Evolutionary conservation across 2,329 filamentous ascomycete species (phyloP).

Genomic region (Botryotinia globosa): DNA sequence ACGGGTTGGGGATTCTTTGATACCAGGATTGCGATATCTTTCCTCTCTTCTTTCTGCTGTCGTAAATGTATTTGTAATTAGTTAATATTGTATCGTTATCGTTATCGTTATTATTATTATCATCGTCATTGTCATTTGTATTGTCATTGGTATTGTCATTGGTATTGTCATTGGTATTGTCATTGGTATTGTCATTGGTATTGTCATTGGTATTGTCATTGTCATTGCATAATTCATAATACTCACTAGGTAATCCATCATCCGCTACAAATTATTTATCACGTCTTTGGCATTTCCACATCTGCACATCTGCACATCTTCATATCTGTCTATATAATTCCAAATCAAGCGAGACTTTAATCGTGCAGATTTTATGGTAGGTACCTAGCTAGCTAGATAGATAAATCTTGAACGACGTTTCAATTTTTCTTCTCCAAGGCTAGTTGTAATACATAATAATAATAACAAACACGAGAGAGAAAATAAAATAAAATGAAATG

Average conservation of each 20-base stretch:
- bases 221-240: no score
- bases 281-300: neutral
- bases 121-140: no score
- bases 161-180: no score
- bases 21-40: neutral
- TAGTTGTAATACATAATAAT: neutral
- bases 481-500: neutral
- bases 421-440: neutral
- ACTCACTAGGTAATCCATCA: neutral
- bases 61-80: neutral
- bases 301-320: neutral
- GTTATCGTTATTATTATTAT: no score
- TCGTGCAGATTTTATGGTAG: neutral
- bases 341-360: neutral
- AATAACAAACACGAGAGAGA: neutral
- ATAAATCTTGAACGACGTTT: no score
- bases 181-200: no score
- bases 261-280: neutral
- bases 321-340: neutral
- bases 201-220: no score
- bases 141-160: no score
- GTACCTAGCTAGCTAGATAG: neutral
- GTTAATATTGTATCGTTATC: neutral
- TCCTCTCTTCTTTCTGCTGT: neutral
- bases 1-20: neutral